phyloP scores from a whole-genome alignment of 805 yeast genomes.

The Dipodascus albidus region DNA sequence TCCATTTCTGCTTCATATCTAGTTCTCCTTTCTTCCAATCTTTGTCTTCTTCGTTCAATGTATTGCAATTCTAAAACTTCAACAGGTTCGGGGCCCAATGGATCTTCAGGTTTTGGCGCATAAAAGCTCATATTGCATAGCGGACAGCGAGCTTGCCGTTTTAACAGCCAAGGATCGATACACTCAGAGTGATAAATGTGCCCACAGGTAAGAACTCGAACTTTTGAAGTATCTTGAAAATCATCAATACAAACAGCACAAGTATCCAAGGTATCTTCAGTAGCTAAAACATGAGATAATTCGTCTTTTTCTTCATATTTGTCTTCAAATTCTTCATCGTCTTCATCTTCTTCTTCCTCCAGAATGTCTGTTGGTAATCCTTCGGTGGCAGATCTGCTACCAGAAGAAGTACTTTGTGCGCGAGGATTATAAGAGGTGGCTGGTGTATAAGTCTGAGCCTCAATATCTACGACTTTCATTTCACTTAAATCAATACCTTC shows the following conservation, averaged over 20 bases:
- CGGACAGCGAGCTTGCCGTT: slow-evolving; percentile 72
- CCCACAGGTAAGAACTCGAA: slow-evolving; percentile 69
- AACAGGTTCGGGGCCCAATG: not conserved
- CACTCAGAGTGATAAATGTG: slow-evolving; percentile 76
- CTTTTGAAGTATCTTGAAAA: slow-evolving; percentile 48
- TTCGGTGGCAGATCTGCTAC: not conserved
- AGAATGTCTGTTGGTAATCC: not conserved
- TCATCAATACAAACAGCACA: slow-evolving; percentile 73
- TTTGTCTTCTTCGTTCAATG: not conserved
- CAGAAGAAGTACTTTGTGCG: not conserved
- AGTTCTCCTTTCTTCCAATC: not conserved
- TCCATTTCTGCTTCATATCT: not conserved
- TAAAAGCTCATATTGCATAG: slow-evolving; percentile 66
- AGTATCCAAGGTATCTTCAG: slow-evolving; percentile 36
- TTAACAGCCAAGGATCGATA: slow-evolving; percentile 71
- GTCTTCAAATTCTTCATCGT: not conserved
- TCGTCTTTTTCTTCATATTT: not conserved
- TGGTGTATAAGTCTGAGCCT: not conserved
- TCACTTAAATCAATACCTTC: not conserved
- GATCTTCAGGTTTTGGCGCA: slow-evolving; percentile 11
- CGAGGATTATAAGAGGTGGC: not conserved
- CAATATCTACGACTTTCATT: not conserved
- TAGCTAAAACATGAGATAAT: not conserved
- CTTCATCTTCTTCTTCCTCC: not conserved
- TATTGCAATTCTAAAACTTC: not conserved